A percentile compares a stretch with the other conserved stretches of the same genome.
Conservation (phyloP, 2,329 filamentous ascomycete genomes). For the Aureobasidium sp. region DNA sequence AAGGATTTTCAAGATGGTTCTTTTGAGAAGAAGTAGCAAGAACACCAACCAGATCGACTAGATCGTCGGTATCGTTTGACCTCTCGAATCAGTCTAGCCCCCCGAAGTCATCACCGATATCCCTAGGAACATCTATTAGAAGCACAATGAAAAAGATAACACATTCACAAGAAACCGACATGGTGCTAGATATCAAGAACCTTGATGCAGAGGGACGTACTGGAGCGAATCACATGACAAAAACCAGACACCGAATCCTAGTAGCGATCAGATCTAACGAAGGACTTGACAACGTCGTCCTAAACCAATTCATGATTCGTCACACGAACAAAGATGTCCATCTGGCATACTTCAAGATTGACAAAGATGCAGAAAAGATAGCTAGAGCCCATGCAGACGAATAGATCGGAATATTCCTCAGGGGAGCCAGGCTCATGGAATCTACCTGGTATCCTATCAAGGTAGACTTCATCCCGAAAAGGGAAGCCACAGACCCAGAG, state of each 20-base stretch:
- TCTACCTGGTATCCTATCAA: no score
- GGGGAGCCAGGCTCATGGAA: slow-evolving; percentile 6
- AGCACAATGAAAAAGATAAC: slow-evolving; percentile 8
- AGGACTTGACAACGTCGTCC: no score
- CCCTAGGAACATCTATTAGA: not conserved
- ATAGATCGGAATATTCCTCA: not conserved
- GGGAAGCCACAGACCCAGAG: not conserved
- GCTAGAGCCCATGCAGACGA: slow-evolving; percentile 3
- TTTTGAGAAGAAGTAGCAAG: no score
- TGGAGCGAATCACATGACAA: no score
- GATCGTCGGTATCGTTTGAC: not conserved
- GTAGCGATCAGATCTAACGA: slow-evolving; percentile 1
- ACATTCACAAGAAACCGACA: not conserved
- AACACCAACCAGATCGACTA: no score
- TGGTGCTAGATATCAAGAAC: slow-evolving; percentile 9
- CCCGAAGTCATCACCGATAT: not conserved
- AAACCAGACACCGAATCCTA: not conserved
- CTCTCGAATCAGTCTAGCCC: not conserved
- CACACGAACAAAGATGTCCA: slow-evolving; percentile 10
- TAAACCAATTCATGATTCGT: slow-evolving; percentile 1
- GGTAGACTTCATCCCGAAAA: no score
- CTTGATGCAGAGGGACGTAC: not conserved
- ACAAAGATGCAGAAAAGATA: slow-evolving; percentile 6
- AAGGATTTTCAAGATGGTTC: no score
- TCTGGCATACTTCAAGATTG: slow-evolving; percentile 2